These are phyloP conservation scores for Podospora fimiseda DNA, from an alignment of 495 filamentous ascomycete species.

Conservation along the genomic window DNA sequence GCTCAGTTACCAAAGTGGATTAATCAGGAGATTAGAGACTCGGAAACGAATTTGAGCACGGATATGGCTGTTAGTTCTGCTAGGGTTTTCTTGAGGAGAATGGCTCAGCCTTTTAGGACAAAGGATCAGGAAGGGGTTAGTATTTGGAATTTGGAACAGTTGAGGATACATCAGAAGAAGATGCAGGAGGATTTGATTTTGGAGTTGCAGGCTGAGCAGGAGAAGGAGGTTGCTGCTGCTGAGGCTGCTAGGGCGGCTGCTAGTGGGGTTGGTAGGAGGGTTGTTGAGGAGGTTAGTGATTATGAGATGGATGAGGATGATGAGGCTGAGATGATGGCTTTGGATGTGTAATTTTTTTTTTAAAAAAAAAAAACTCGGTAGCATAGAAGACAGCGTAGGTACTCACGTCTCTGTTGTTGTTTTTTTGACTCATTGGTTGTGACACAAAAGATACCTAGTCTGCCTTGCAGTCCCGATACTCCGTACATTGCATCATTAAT, in stretches of 20 bases:
- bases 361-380: too few species aligned
- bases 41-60: constrained; percentile 80
- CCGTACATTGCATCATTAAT: too few species aligned
- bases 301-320: background rate
- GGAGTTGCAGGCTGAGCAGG: constrained; percentile 24
- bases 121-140: constrained; percentile 85
- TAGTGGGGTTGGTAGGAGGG: background rate
- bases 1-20: constrained; percentile 96
- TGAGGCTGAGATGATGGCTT: background rate
- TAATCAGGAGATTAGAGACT: constrained; percentile 74
- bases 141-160: constrained; percentile 77
- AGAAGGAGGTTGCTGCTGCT: constrained; percentile 12
- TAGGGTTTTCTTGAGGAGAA: constrained; percentile 79
- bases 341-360: background rate
- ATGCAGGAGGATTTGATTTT: constrained; percentile 54
- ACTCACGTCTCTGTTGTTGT: too few species aligned
- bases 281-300: background rate
- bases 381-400: too few species aligned
- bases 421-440: background rate
- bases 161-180: constrained; percentile 72
- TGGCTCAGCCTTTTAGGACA: constrained; percentile 82
- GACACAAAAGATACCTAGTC: too few species aligned
- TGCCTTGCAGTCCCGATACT: too few species aligned
- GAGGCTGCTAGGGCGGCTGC: too few species aligned
- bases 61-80: constrained; percentile 91